These are phyloP conservation scores for Cutaneotrichosporon dermatis DNA, from an alignment of 1,284 basidiomycete genomes.

Conservation along the genomic window DNA sequence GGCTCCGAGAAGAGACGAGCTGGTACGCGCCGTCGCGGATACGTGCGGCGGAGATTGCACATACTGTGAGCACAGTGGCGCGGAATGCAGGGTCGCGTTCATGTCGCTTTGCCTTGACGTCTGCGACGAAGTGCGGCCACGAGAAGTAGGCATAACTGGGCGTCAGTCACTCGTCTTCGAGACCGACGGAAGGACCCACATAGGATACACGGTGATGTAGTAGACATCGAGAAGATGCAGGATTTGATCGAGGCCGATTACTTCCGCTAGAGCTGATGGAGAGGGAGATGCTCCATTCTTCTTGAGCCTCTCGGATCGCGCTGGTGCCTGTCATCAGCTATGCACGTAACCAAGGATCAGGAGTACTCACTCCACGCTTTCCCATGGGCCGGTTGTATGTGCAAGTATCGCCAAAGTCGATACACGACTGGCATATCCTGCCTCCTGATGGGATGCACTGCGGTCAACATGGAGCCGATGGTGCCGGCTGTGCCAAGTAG, in stretches of 20 bases:
- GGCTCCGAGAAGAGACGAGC: neutral
- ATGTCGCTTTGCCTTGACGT: slow-evolving; percentile 10
- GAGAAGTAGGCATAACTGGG: slow-evolving; percentile 19
- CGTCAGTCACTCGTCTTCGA: neutral
- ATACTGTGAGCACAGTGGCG: slow-evolving; percentile 10
- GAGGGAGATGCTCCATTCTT: neutral
- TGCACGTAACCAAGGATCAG: too few relatives aligned
- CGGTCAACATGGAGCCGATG: slow-evolving; percentile 1
- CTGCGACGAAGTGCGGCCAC: slow-evolving; percentile 11
- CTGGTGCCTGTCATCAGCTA: neutral
- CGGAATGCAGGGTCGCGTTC: slow-evolving; percentile 10
- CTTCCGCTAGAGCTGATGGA: neutral
- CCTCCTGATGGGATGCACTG: slow-evolving; percentile 4
- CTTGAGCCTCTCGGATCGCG: neutral
- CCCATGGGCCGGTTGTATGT: slow-evolving; percentile 17
- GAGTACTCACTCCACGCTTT: slow-evolving; percentile 15
- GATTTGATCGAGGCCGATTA: neutral
- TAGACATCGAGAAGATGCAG: slow-evolving; percentile 7
- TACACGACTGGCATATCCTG: slow-evolving; percentile 13
- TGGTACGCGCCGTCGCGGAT: slow-evolving; percentile 14
- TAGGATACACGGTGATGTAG: slow-evolving; percentile 15
- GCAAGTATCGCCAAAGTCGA: slow-evolving; percentile 15
- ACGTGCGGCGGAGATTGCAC: slow-evolving; percentile 15
- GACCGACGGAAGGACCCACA: slow-evolving; percentile 10
- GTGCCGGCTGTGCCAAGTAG: too few relatives aligned